Conservation (phyloP, 306 rosid species). For the Lathyrus tuberosus region DNA sequence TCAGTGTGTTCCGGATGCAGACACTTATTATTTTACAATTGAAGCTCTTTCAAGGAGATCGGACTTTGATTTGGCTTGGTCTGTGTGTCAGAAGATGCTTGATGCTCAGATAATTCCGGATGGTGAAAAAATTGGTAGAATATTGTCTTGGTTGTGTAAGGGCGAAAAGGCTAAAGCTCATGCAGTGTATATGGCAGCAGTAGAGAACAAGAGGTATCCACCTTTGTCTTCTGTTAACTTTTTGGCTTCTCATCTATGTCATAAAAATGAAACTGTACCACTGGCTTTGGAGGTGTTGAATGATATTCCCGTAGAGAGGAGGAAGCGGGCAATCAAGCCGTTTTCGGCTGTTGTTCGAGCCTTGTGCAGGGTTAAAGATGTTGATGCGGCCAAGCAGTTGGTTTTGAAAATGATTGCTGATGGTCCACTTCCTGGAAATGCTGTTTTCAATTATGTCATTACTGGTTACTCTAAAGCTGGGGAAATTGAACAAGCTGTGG, state of each 20-base stretch:
- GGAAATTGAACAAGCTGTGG: conserved; percentile 62
- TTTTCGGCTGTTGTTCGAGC: conserved; percentile 61
- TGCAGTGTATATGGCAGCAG: conserved; percentile 54
- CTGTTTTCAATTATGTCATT: conserved; percentile 69
- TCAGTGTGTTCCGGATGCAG: conserved; percentile 60
- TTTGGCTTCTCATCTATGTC: conserved; percentile 54
- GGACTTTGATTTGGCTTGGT: conserved; percentile 57
- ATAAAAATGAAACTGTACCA: conserved; percentile 55
- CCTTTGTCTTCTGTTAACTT: conserved; percentile 44
- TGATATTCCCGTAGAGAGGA: conserved; percentile 51
- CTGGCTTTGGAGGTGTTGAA: conserved; percentile 60
- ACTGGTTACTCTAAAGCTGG: conserved; percentile 63
- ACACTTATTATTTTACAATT: conserved; percentile 59
- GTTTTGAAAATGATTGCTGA: conserved; percentile 64
- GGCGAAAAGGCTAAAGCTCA: conserved; percentile 57
- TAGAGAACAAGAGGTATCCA: conserved; percentile 46
- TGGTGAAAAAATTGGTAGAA: conserved; percentile 60
- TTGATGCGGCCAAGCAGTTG: conserved; percentile 60
- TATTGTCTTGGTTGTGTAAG: conserved; percentile 72
- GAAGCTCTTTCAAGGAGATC: conserved; percentile 67
- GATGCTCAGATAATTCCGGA: conserved; percentile 53
- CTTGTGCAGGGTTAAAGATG: conserved; percentile 67
- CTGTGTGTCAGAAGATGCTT: conserved; percentile 64
- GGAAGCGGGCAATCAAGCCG: conserved; percentile 60
- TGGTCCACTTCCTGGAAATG: conserved; percentile 87